These are phyloP conservation scores for Chalaropsis ovoidea DNA, from an alignment of 2,329 filamentous ascomycete species.

Conservation along the genomic window DNA sequence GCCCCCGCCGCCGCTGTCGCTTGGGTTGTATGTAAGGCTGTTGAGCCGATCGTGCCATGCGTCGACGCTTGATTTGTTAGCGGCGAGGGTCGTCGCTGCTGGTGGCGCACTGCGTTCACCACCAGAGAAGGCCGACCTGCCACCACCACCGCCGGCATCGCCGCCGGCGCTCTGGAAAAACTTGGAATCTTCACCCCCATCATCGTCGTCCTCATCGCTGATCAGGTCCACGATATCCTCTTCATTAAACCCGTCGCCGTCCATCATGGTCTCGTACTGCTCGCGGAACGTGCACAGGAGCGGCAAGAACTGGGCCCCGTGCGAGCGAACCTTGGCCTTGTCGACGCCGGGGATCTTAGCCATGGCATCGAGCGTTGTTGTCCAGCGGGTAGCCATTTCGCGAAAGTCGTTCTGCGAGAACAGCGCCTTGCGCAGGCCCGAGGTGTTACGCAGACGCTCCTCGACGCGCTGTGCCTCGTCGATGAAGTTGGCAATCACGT, in stretches of 20 bases:
- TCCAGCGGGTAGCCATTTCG: conserved; percentile 63
- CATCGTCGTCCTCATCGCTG: conserved; percentile 36
- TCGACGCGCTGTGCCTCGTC: conserved; percentile 50
- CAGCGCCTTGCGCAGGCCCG: conserved; percentile 46
- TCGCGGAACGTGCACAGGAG: conserved; percentile 43
- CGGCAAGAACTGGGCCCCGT: conserved; percentile 51
- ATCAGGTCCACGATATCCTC: conserved; percentile 48
- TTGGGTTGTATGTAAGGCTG: conserved; percentile 6
- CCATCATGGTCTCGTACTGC: conserved; percentile 44
- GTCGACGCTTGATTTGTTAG: not conserved
- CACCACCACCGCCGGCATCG: conserved; percentile 34
- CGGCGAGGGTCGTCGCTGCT: not conserved
- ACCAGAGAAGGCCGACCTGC: no score
- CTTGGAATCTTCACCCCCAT: conserved; percentile 37
- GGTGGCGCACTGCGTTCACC: conserved; percentile 18
- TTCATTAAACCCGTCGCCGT: conserved; percentile 25
- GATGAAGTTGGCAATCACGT: conserved; percentile 56
- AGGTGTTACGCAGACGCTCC: conserved; percentile 50
- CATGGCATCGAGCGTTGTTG: conserved; percentile 52
- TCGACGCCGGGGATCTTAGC: conserved; percentile 53
- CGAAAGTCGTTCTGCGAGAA: conserved; percentile 62
- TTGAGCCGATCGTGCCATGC: conserved; percentile 20
- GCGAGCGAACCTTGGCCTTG: conserved; percentile 48
- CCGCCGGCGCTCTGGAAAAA: conserved; percentile 39
- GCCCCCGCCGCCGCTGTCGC: conserved; percentile 4